Conservation (phyloP, 2,329 filamentous ascomycete genomes). For the Trichoderma lentiforme region DNA sequence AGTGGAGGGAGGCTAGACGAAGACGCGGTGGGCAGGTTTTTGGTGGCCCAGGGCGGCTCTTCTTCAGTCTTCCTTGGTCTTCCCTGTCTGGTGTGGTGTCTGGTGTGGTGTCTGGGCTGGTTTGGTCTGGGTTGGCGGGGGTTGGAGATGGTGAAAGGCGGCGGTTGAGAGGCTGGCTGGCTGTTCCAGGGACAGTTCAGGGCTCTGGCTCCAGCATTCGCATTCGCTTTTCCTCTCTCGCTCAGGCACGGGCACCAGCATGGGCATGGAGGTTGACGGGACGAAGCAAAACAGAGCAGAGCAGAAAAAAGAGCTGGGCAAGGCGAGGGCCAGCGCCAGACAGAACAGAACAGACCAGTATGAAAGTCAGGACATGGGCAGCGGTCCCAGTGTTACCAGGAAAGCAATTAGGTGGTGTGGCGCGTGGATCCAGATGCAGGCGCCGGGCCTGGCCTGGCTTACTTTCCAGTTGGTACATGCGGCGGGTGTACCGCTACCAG, state of each 20-base stretch:
- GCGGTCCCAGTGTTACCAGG: constrained; percentile 4
- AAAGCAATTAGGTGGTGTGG: constrained; percentile 3
- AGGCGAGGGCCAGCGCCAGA: neutral
- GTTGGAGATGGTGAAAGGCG: neutral
- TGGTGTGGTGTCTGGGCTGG: neutral
- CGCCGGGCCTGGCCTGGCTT: neutral
- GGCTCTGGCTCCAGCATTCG: neutral
- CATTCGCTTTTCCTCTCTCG: neutral
- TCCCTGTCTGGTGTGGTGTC: neutral
- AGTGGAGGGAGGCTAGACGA: constrained; percentile 10
- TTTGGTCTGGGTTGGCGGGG: neutral
- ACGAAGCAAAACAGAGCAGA: neutral
- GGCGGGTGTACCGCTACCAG: neutral
- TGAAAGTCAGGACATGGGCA: neutral
- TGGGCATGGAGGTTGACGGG: neutral
- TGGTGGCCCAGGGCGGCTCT: neutral
- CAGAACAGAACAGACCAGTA: neutral
- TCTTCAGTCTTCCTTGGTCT: constrained; percentile 3
- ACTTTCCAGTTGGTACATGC: neutral
- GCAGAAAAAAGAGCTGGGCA: neutral
- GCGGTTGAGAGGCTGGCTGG: neutral
- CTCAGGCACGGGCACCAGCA: neutral
- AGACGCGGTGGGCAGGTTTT: constrained; percentile 9
- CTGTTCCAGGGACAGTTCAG: no score
- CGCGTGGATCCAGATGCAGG: constrained; percentile 7